Base-by-base conservation (phyloP, 768 basidiomycete species). In the Leccinellum albellum region DNA sequence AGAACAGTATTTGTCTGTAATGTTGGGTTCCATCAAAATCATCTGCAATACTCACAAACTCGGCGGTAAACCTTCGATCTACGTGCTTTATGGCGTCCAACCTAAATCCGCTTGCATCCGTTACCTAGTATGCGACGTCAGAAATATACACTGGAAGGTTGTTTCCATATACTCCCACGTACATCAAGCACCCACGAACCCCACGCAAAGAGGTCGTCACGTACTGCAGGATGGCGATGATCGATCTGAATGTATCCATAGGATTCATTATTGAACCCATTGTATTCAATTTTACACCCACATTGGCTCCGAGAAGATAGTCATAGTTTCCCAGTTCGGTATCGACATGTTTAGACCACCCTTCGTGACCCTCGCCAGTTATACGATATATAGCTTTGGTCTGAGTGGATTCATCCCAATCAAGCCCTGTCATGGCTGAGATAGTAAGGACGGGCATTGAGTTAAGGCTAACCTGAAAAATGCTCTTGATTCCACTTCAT, bases 21-120 rank as follows among this genome's bases (percentile, higher is more conserved):
- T 54, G 24, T 28, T 28, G 42, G 21, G 15, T 24, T 33, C 35
- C 17, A 29, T 5, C 7, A n/a, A 17, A 28, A 45, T 17, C 32
- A 50, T 12, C 14, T 53, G 31, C 3, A 8, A 20, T 17, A 70
- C 81, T 69, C 61, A 91, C 91, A 74, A 89, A 92, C 33, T 80
- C 76, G 3, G 82, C 65, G n/a, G 89, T 71, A 63, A 91, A 92
- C 23, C 75, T 73, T 55, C 79, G 75, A 70, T 94, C 90, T 50
- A 90, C 86, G 62, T 97, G 94, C 69, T 96, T 97, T 61, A 94
- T 89, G 17, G 94, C 94, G 66, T 96, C 94, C 28, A 96, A 78
- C 50, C 93, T 81, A 70, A 94, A 93, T 13, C 94, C 94, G 31
- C 73, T 71, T 12, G 82, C 86, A 8, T 81, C 82, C 3, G 86